Base-by-base conservation (phyloP, 441 rosid species). In the Bocquillonia castaneifolia region DNA sequence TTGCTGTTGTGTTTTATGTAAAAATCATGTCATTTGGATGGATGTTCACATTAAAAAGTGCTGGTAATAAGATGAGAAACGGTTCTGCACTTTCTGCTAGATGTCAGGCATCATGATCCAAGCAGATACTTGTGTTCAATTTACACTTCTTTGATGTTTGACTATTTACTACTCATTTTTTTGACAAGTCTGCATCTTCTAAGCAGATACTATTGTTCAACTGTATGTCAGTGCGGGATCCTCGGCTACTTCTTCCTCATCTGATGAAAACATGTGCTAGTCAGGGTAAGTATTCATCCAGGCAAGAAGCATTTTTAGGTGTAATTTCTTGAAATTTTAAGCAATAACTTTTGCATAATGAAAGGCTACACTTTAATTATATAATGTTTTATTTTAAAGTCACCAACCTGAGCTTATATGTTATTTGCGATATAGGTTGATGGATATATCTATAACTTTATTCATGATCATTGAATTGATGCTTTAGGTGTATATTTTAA, bases 171-270 rank as follows among this genome's bases (percentile, higher is more conserved):
- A 37, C 15, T 32, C 20, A 32, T 36, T 9, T 18, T 18, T 22
- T 36, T 20, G 5, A 39, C 23, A 44, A 50, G 29, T 20, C 45
- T 66, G 17, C 59, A 15, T 40, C 22, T 10, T 61, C 42, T 50
- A 36, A 78, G 88, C 90, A 91, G 99, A 89, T 91, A 79, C 77
- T 93, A 58, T 76, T 93, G 78, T 93, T 91, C 82, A 91, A 88
- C 69, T 93, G 99, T 73, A 93, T 93, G 97, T 71, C 93, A 0
- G 93, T 91, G 69, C 87, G 99, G 77, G 99, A 93, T 67, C 99
- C 99, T 59, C 84, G 83, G 81, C 78, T 89, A 78, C 99, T 91
- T 69, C 85, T 93, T 71, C 97, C 97, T 6, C 72, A 60, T 68
- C 73, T 93, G 75, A 79, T 86, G 81, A 86, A 72, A 64, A 81